These are phyloP conservation scores for Prunus yedoensis DNA, from an alignment of 331 rosid genomes.

Conservation along the genomic window DNA sequence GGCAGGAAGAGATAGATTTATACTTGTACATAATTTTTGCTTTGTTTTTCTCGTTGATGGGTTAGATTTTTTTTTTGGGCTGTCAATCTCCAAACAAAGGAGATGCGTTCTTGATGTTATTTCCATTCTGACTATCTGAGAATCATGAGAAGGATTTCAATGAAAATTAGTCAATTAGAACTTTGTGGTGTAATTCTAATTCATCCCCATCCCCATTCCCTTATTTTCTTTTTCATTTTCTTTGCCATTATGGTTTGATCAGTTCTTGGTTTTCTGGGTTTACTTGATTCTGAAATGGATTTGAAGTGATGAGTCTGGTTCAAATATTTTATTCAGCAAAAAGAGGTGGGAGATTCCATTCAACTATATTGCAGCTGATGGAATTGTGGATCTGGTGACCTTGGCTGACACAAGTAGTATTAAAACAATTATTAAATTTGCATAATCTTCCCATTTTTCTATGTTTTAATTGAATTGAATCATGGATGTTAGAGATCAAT, in stretches of 20 bases:
- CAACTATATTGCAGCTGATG: constrained; percentile 34
- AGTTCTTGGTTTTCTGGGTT: not conserved
- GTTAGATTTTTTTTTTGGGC: constrained; percentile 20
- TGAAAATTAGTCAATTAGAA: not conserved
- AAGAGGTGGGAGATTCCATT: constrained; percentile 40
- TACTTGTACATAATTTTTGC: constrained; percentile 52
- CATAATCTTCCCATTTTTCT: not conserved
- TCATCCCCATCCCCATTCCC: not conserved
- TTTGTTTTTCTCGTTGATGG: not conserved
- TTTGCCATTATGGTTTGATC: not conserved
- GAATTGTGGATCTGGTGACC: constrained; percentile 54
- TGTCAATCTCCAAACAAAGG: constrained; percentile 13
- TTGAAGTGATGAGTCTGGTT: constrained; percentile 23
- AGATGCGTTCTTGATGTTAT: constrained; percentile 29
- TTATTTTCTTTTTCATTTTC: not conserved
- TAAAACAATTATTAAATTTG: constrained; percentile 7
- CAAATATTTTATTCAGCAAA: not conserved
- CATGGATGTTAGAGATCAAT: constrained; percentile 18
- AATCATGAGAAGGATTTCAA: not conserved
- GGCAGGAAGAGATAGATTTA: constrained; percentile 24
- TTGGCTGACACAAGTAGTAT: constrained; percentile 45
- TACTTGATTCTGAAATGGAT: not conserved
- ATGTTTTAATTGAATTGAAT: not conserved
- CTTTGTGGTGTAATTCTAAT: not conserved
- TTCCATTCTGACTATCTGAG: constrained; percentile 6